Conservation (phyloP, 805 yeast species). For the Maudiozyma turicensis region DNA sequence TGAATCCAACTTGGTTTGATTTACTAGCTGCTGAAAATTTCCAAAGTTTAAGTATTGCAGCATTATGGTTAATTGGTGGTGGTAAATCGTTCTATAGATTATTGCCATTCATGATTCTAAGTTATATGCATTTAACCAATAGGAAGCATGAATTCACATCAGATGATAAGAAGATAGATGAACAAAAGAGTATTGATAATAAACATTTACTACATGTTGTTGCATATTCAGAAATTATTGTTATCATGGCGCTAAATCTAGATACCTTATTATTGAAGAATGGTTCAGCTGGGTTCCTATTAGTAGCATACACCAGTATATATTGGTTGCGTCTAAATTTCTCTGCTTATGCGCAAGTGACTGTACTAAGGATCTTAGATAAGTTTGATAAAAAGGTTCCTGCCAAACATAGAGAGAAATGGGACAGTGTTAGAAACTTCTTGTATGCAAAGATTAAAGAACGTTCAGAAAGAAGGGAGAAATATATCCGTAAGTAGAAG, state of each 20-base stretch:
- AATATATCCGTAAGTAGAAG: neutral
- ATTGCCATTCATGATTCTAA: slow-evolving; percentile 47
- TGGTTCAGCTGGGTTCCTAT: slow-evolving; percentile 61
- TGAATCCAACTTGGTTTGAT: slow-evolving; percentile 51
- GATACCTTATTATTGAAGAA: slow-evolving; percentile 53
- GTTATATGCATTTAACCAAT: slow-evolving; percentile 46
- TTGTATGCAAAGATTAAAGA: slow-evolving; percentile 34
- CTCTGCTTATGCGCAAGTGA: slow-evolving; percentile 33
- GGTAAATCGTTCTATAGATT: slow-evolving; percentile 58
- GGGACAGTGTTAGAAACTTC: slow-evolving; percentile 34
- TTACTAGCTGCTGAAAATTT: slow-evolving; percentile 67
- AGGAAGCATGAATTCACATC: slow-evolving; percentile 11
- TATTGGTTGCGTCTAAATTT: slow-evolving; percentile 65
- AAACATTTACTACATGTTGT: slow-evolving; percentile 29
- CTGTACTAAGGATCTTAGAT: slow-evolving; percentile 23
- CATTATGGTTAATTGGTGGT: slow-evolving; percentile 55
- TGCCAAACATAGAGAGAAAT: slow-evolving; percentile 28
- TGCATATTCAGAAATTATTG: slow-evolving; percentile 51
- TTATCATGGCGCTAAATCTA: slow-evolving; percentile 42
- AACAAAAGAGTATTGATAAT: slow-evolving; percentile 11
- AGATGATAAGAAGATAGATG: slow-evolving; percentile 7
- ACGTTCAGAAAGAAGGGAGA: slow-evolving; percentile 14
- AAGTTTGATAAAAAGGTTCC: slow-evolving; percentile 28
- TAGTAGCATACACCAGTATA: slow-evolving; percentile 46
- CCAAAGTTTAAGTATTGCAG: slow-evolving; percentile 51